phyloP scores from a whole-genome alignment of 257 asterid genomes.

The Capsicum rhomboideum region DNA sequence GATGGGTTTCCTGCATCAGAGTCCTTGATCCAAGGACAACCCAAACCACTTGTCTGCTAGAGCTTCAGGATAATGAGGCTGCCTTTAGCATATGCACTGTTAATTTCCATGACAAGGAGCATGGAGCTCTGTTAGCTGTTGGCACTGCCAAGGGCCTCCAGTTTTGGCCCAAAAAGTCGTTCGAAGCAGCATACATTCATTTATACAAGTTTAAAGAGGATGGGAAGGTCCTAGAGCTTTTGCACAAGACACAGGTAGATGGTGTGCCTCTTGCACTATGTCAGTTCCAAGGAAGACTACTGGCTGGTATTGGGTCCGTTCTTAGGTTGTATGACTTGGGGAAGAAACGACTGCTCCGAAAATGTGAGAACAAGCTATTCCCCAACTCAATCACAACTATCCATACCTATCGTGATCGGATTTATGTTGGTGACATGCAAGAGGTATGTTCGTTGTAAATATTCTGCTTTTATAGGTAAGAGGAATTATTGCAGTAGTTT shows the following conservation, averaged over 20 bases:
- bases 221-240: slow-evolving; percentile 83
- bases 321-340: slow-evolving; percentile 97
- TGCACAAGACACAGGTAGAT: slow-evolving; percentile 98
- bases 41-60: slow-evolving; percentile 82
- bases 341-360: slow-evolving; percentile 76
- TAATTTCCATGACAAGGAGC: slow-evolving; percentile 89
- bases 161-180: slow-evolving; percentile 81
- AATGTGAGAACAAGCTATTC: slow-evolving; percentile 93
- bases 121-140: slow-evolving; percentile 91
- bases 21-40: slow-evolving; percentile 88
- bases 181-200: slow-evolving; percentile 86
- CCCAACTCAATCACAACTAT: slow-evolving; percentile 83
- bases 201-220: slow-evolving; percentile 95
- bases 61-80: slow-evolving; percentile 98
- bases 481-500: neutral
- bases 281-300: slow-evolving; percentile 92
- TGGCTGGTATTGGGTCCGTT: slow-evolving; percentile 88
- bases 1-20: slow-evolving; percentile 97
- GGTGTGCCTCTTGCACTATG: slow-evolving; percentile 92
- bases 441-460: slow-evolving; percentile 50
- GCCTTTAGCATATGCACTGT: slow-evolving; percentile 97
- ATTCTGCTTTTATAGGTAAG: neutral
- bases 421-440: slow-evolving; percentile 98
- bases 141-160: slow-evolving; percentile 97
- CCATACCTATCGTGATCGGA: slow-evolving; percentile 92